Evolutionary conservation across 345 rosid species (phyloP), one percentile per base, ranked within the genome.

Genomic region (Populus ilicifolia): DNA sequence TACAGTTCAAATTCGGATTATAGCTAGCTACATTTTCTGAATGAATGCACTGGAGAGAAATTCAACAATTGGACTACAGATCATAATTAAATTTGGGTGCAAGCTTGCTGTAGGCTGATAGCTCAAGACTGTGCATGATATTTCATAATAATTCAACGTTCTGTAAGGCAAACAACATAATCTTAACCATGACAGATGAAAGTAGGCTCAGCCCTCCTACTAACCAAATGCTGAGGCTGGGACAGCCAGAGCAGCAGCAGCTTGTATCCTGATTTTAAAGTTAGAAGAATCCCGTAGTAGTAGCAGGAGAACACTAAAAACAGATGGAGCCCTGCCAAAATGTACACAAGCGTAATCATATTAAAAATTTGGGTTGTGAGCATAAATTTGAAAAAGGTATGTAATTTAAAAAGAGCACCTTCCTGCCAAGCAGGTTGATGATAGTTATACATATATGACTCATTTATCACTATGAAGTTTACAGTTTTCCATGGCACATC

Each of bases 201-300:
- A 77, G 59, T 41, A 56, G 54, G 29, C 54, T 23, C 27, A 65
- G 39, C 36, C 20, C 79, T 33, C 74, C 81, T 67, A 84, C 92
- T 87, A 78, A 93, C 98, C 91, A 72, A 39, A 66, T 83, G 77
- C 87, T 36, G 90, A 87, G 83, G 85, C 82, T 63, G 98, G 97
- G 67, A 89, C 98, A 76, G 98, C 90, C 80, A 95, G 87, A 41
- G 99, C 99, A 76, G 98, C 89, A 75, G 96, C 98, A 76, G 97
- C 99, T 87, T 93, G 98, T 86, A 96, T 96, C 86, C 93, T 88
- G 83, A 96, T 92, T 88, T 96, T 93, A 79, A 88, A 93, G 80
- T 96, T 96, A 44, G 96, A 90, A 79, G 99, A 92, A 86, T 92
- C 96, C 66, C 97, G 97, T 64, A 92, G 87, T 21, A 96, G 86